Conservation (phyloP, 2,329 filamentous ascomycete genomes). For the Fusarium anguioides region DNA sequence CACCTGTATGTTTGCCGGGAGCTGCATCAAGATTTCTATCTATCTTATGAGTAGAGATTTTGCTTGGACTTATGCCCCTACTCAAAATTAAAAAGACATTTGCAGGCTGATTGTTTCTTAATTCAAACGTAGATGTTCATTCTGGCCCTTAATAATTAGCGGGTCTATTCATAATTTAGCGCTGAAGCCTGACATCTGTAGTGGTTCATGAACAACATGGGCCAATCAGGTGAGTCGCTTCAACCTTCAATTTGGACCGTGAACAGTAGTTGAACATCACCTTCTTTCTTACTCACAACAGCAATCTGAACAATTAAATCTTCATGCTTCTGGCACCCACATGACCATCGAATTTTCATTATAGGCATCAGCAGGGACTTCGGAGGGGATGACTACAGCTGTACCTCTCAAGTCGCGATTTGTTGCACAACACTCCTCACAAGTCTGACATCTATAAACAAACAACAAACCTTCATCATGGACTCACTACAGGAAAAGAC, state of each 20-base stretch:
- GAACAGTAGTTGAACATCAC: not conserved
- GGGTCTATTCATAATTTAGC: constrained; percentile 24
- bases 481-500: constrained; percentile 54
- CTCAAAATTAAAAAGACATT: too few species aligned
- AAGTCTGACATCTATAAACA: not conserved
- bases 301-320: not conserved
- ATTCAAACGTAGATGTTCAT: not conserved
- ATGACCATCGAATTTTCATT: not conserved
- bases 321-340: not conserved
- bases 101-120: too few species aligned
- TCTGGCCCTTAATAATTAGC: not conserved
- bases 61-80: too few species aligned
- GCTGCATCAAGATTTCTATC: too few species aligned
- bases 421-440: not conserved
- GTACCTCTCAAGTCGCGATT: constrained; percentile 4
- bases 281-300: not conserved
- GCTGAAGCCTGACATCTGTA: constrained; percentile 37
- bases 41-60: too few species aligned
- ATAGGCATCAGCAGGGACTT: not conserved
- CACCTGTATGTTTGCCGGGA: too few species aligned
- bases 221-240: constrained; percentile 22
- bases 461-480: constrained; percentile 35
- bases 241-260: not conserved
- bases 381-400: constrained; percentile 2
- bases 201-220: constrained; percentile 1